Percentiles rank a stretch among this genome's conserved stretches.
These are phyloP conservation scores for Martensiomyces pterosporus DNA, from an alignment of 192 early-diverging fungal genomes.

Conservation along the genomic window DNA sequence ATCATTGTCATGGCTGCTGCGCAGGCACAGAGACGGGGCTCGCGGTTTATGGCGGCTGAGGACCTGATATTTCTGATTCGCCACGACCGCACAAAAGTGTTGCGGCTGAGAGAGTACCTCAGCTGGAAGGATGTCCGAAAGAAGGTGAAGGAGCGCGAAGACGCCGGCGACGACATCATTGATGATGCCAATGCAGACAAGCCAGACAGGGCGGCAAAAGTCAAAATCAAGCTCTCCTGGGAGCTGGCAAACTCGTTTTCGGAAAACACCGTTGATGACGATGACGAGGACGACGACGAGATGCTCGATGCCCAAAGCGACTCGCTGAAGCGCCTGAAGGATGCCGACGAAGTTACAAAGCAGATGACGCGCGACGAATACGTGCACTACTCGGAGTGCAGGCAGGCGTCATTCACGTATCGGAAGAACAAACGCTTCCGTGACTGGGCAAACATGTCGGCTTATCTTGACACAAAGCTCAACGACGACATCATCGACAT, in stretches of 20 bases:
- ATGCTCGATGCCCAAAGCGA: constrained; percentile 82
- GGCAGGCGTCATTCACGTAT: constrained; percentile 97
- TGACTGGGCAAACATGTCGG: constrained; percentile 91
- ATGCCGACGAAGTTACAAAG: constrained; percentile 87
- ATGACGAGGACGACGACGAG: constrained; percentile 86
- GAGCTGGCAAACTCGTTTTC: constrained; percentile 81
- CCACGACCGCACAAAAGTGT: constrained; percentile 90
- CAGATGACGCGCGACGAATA: constrained; percentile 99
- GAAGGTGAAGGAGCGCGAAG: constrained; percentile 78
- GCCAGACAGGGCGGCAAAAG: constrained; percentile 55
- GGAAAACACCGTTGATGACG: constrained; percentile 74
- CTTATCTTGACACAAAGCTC: constrained; percentile 84
- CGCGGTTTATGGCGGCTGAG: constrained; percentile 76
- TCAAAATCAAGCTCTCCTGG: constrained; percentile 88
- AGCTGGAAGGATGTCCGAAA: constrained; percentile 96
- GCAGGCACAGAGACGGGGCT: constrained; percentile 74
- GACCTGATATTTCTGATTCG: constrained; percentile 97
- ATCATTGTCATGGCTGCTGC: constrained; percentile 89
- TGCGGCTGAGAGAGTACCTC: constrained; percentile 84
- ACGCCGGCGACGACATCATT: constrained; percentile 45
- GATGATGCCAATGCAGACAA: constrained; percentile 51
- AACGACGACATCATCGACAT: constrained; percentile 95
- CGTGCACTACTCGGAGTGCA: constrained; percentile 95
- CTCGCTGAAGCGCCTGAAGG: constrained; percentile 75
- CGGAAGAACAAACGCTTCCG: constrained; percentile 90